Conservation (phyloP, 1,284 basidiomycete species). For the Singerocomus rubriflavus region DNA sequence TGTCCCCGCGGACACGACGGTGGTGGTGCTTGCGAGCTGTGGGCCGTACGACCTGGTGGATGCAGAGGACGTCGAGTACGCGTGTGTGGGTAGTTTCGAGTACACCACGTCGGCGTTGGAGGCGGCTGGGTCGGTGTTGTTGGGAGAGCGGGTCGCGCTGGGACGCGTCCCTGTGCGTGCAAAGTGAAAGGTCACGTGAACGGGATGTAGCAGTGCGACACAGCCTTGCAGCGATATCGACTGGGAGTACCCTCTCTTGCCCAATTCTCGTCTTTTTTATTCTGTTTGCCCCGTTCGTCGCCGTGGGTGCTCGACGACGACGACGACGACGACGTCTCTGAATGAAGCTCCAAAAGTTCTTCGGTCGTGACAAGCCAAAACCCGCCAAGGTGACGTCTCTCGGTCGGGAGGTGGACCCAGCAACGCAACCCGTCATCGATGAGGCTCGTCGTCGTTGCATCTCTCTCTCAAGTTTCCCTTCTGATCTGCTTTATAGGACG, state of each 20-base stretch:
- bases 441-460: constrained; percentile 18
- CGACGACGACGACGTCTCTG: too few species aligned
- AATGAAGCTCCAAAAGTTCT: constrained; percentile 49
- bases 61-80: constrained; percentile 18
- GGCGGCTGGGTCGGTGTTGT: constrained; percentile 42
- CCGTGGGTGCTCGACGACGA: too few species aligned
- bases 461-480: too few species aligned
- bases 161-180: constrained; percentile 41
- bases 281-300: neutral
- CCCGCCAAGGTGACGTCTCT: constrained; percentile 31
- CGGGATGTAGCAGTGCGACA: constrained; percentile 21
- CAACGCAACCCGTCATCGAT: constrained; percentile 23
- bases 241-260: constrained; percentile 2
- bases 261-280: constrained; percentile 2
- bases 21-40: constrained; percentile 56
- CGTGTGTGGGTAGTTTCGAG: constrained; percentile 52
- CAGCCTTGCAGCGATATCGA: constrained; percentile 30
- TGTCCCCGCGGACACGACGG: constrained; percentile 18
- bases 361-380: constrained; percentile 47
- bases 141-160: constrained; percentile 40
- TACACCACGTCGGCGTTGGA: constrained; percentile 51
- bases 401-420: constrained; percentile 35
- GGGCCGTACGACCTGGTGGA: constrained; percentile 56
- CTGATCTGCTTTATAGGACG: constrained; percentile 18
- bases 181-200: constrained; percentile 18